Conservation (phyloP, 2,329 filamentous ascomycete genomes). For the Microdochium nivale region DNA sequence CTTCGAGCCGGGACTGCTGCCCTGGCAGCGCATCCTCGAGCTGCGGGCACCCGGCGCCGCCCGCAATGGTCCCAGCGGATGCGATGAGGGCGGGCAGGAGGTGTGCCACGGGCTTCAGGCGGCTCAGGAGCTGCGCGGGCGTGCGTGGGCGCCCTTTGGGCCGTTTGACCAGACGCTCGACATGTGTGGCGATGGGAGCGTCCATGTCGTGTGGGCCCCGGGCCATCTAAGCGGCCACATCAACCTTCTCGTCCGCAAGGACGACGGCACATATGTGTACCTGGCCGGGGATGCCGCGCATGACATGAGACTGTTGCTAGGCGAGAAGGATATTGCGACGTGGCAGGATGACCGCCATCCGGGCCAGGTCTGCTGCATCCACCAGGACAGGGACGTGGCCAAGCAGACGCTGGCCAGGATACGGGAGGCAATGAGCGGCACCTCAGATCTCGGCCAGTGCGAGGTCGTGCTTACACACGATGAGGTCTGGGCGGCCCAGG, state of each 20-base stretch:
- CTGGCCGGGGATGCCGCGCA: slow-evolving; percentile 42
- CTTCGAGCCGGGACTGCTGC: slow-evolving; percentile 31
- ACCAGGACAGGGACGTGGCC: slow-evolving; percentile 33
- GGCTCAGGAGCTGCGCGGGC: neutral
- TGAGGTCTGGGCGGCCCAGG: slow-evolving; percentile 25
- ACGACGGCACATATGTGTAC: slow-evolving; percentile 27
- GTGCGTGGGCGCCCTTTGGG: too few relatives aligned
- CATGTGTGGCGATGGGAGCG: slow-evolving; percentile 30
- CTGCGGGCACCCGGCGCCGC: neutral
- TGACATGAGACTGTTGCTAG: slow-evolving; percentile 34
- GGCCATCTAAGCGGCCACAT: slow-evolving; percentile 39
- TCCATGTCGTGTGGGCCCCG: slow-evolving; percentile 37
- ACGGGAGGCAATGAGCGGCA: slow-evolving; percentile 14
- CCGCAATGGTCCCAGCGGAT: neutral
- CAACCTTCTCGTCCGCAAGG: slow-evolving; percentile 30
- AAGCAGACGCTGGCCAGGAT: slow-evolving; percentile 29
- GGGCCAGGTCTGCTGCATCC: slow-evolving; percentile 35
- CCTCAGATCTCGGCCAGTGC: slow-evolving; percentile 8
- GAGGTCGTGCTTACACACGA: slow-evolving; percentile 42
- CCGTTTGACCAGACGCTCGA: slow-evolving; percentile 16
- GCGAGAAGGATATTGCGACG: slow-evolving; percentile 37
- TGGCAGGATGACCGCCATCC: slow-evolving; percentile 29
- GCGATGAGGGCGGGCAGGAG: neutral
- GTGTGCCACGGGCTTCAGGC: neutral
- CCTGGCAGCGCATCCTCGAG: slow-evolving; percentile 10